A percentile compares a stretch with the other conserved stretches of the same genome.
phyloP scores from a whole-genome alignment of 164 flowering plant genomes.

The Houttuynia cordata region DNA sequence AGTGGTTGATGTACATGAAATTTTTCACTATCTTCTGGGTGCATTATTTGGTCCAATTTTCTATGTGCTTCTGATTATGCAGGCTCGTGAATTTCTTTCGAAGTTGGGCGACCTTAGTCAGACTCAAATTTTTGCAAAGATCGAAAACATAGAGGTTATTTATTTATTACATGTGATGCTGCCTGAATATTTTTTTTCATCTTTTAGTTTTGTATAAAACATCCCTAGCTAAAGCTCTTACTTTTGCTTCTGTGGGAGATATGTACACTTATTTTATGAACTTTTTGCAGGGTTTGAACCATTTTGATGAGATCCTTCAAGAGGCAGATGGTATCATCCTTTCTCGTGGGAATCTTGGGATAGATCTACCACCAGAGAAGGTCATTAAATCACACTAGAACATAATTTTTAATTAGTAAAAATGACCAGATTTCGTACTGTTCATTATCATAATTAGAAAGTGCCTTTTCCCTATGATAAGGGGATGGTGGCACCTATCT shows the following conservation, averaged over 20 bases:
- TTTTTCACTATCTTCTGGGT: not conserved
- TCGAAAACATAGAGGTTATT: conserved; percentile 35
- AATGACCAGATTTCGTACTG: not conserved
- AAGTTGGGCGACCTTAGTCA: conserved; percentile 68
- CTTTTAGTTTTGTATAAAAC: not conserved
- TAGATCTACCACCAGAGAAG: conserved; percentile 91
- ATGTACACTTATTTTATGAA: too few species aligned
- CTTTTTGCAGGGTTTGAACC: conserved; percentile 48
- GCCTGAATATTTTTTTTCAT: not conserved
- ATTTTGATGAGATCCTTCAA: conserved; percentile 79
- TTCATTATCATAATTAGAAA: too few species aligned
- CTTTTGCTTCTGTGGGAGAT: not conserved
- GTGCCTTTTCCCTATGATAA: not conserved
- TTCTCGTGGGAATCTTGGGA: conserved; percentile 76
- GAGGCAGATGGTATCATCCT: conserved; percentile 89
- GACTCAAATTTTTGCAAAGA: conserved; percentile 91
- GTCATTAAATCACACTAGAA: conserved; percentile 11
- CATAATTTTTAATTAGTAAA: too few species aligned
- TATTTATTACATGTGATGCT: not conserved
- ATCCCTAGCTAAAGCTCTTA: not conserved
- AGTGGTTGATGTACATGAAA: too few species aligned
- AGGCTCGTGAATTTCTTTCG: conserved; percentile 82
- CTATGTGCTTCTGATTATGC: conserved; percentile 6
- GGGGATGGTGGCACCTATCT: too few species aligned
- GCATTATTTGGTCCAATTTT: not conserved